phyloP scores from a whole-genome alignment of 208 protist genomes.

The Trypanosomatidae sp. region DNA sequence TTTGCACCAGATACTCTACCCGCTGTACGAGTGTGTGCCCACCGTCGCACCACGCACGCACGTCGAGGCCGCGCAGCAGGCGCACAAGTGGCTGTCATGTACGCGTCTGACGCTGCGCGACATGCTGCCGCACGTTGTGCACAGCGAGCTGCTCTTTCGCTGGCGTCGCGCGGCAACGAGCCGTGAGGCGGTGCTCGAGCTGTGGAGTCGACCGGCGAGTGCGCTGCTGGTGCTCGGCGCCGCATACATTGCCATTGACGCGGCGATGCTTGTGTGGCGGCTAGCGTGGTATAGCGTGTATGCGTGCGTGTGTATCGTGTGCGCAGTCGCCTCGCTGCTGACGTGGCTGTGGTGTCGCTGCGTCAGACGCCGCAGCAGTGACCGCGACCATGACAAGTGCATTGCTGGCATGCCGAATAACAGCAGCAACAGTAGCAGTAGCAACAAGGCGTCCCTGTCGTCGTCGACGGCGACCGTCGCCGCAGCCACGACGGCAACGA shows the following conservation, averaged over 20 bases:
- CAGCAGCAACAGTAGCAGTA: too few relatives aligned
- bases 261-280: conserved; percentile 1
- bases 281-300: too few relatives aligned
- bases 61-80: neutral
- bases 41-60: neutral
- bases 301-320: too few relatives aligned
- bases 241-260: conserved; percentile 8
- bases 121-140: neutral
- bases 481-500: too few relatives aligned
- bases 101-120: neutral
- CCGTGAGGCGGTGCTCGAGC: conserved; percentile 2
- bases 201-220: conserved; percentile 14
- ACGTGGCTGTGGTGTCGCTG: too few relatives aligned
- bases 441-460: too few relatives aligned
- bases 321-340: too few relatives aligned
- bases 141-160: neutral
- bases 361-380: too few relatives aligned
- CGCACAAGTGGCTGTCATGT: neutral
- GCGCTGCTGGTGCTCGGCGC: conserved; percentile 14
- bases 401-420: too few relatives aligned
- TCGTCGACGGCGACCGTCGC: too few relatives aligned
- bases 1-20: neutral
- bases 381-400: too few relatives aligned
- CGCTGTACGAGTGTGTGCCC: neutral
- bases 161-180: conserved; percentile 1